Evolutionary conservation across 768 basidiomycete genomes (phyloP).

Genomic region (Naganishia vaughanmartiniae): DNA sequence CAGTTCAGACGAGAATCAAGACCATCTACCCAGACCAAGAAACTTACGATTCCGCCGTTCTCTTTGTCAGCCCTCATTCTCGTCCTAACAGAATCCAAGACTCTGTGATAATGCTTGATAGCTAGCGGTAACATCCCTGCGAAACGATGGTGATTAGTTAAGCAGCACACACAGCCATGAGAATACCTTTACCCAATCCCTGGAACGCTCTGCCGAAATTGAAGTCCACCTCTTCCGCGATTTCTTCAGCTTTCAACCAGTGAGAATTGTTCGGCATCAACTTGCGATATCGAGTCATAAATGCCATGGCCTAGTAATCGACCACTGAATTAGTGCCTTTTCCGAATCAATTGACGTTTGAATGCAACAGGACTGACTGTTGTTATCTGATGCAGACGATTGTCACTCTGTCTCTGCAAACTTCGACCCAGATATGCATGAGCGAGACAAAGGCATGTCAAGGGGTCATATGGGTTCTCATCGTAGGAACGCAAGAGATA

Average conservation of each 20-base stretch:
- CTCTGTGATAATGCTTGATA: conserved; percentile 76
- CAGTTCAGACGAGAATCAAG: neutral
- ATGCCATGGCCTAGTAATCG: conserved; percentile 69
- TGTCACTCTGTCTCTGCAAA: conserved; percentile 91
- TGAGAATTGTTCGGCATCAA: conserved; percentile 51
- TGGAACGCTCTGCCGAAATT: conserved; percentile 92
- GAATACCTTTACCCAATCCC: conserved; percentile 66
- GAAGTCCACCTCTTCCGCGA: conserved; percentile 77
- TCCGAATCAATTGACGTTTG: neutral
- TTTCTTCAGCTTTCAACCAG: conserved; percentile 45
- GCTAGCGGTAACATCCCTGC: conserved; percentile 78
- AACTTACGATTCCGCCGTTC: conserved; percentile 48
- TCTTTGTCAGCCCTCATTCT: conserved; percentile 44
- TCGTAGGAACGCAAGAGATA: conserved; percentile 88
- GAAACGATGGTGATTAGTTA: neutral
- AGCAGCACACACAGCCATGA: neutral
- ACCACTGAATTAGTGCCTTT: neutral
- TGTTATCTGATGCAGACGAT: conserved; percentile 80
- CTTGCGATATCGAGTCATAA: conserved; percentile 75
- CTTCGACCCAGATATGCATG: conserved; percentile 84
- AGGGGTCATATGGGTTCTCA: conserved; percentile 74
- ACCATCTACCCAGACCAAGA: neutral
- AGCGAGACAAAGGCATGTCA: conserved; percentile 77
- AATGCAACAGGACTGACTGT: conserved; percentile 57
- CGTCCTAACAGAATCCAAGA: conserved; percentile 64